Base-by-base conservation (phyloP, 2,329 filamentous ascomycete species). In the Dryadomyces quercus-mongolicae region DNA sequence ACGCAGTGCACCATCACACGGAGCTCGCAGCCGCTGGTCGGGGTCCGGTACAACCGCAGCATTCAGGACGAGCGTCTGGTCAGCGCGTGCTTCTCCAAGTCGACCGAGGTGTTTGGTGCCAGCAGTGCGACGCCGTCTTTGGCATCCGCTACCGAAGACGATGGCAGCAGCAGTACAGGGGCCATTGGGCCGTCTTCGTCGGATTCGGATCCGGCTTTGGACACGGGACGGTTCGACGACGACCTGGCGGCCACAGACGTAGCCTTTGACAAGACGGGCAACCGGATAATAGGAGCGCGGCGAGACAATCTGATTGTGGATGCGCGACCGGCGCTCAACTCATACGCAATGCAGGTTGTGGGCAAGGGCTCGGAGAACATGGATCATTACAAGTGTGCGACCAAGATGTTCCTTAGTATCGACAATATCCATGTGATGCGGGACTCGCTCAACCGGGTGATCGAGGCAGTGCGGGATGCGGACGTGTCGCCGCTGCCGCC, bases 371-470 rank as follows among this genome's bases (percentile, higher is more conserved):
- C 92, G 0, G 93, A 98, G 69, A 95, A 96, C 63, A 96, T 97
- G 88, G 88, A 95, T 60, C 86, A 95, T 68, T 98, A 98, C 71
- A 88, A 86, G 58, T 92, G 91, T 63, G 89, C 90, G 16, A 85
- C 85, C 56, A 95, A 96, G 68, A 85, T 86, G 34, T 98, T 94
- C 65, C 78, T 98, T 54, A 93, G 88, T 58, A 98, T 98, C 63
- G 92, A 94, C 67, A 98, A 98, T 66, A 97, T 98, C 57, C 93
- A 98, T 65, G 90, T 96, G 58, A 98, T 98, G 93, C 81, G 93
- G 55, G 86, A 86, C 58, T 97, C 92, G 1, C 74, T 98, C 38
- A 84, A 86, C 61, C 92, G 85, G 61, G 86, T 98, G 20, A 76
- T 96, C 53, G 91, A 95, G 59, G 86, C 89, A 3, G 73, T 98